phyloP scores from a whole-genome alignment of 2,329 filamentous ascomycete species.

The Huntiella bhutanensis region DNA sequence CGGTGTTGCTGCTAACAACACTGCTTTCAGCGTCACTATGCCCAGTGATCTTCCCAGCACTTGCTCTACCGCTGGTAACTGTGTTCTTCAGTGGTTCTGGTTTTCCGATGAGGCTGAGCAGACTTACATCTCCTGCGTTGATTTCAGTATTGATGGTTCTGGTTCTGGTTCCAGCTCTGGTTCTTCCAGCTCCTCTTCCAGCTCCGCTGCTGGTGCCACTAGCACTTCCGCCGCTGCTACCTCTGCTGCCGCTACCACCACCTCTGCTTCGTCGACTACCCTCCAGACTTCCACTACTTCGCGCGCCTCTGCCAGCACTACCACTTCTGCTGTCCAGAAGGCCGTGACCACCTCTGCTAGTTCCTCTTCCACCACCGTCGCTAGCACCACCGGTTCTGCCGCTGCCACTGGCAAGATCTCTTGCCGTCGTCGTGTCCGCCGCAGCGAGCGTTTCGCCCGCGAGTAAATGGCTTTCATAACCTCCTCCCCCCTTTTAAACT shows the following conservation, averaged over 20 bases:
- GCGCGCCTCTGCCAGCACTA: not conserved
- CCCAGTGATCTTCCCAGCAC: conserved; percentile 16
- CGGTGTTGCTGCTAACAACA: conserved; percentile 24
- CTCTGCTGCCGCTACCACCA: not conserved
- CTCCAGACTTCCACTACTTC: not conserved
- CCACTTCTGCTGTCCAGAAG: not conserved
- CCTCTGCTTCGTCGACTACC: not conserved
- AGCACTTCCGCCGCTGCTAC: not conserved
- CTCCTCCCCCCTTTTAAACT: not conserved
- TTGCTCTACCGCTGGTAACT: conserved; percentile 18
- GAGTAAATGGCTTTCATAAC: not conserved
- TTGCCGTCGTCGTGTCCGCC: conserved; percentile 8
- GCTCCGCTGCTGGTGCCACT: not conserved
- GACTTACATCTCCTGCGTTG: conserved; percentile 23
- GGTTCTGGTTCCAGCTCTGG: conserved; percentile 2
- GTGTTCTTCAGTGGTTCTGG: conserved; percentile 29
- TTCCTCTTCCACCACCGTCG: not conserved
- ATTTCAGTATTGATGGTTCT: conserved; percentile 15
- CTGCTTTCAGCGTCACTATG: conserved; percentile 24
- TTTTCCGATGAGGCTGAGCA: conserved; percentile 20
- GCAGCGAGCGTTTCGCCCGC: conserved; percentile 5
- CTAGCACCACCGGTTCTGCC: not conserved
- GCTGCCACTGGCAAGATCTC: not conserved
- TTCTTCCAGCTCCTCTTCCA: not conserved
- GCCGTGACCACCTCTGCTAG: not conserved